Conservation (phyloP, 2,329 filamentous ascomycete species). For the Helminthosporium solani region DNA sequence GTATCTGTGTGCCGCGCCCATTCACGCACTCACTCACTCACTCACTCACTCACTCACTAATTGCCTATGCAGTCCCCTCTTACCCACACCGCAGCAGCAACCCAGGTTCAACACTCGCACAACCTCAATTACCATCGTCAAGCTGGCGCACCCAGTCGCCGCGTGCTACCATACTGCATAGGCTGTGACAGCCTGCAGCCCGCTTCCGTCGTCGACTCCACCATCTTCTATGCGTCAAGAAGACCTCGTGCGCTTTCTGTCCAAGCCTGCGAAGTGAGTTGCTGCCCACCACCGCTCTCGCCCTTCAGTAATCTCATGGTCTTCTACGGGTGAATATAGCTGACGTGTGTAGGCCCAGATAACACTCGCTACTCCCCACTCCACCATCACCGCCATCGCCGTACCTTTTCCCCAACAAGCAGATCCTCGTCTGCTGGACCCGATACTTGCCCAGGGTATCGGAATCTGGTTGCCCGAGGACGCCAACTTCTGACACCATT, state of each 20-base stretch:
- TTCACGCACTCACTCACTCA: no score
- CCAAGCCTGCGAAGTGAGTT: constrained; percentile 88
- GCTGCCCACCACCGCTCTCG: constrained; percentile 1
- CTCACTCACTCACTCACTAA: no score
- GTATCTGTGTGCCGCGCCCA: not conserved
- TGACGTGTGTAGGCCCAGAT: constrained; percentile 59
- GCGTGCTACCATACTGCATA: constrained; percentile 30
- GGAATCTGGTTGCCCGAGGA: constrained; percentile 72
- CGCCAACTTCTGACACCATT: constrained; percentile 74
- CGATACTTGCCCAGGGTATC: constrained; percentile 84
- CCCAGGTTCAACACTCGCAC: not conserved
- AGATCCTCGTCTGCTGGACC: constrained; percentile 77
- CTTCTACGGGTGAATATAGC: constrained; percentile 12
- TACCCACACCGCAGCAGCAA: no score
- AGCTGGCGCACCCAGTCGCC: constrained; percentile 34
- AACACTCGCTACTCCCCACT: constrained; percentile 57
- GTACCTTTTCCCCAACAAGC: constrained; percentile 40
- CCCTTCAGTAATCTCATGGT: not conserved
- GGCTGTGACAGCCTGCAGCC: constrained; percentile 42
- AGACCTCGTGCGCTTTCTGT: constrained; percentile 89
- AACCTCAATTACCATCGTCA: constrained; percentile 24
- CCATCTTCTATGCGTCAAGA: constrained; percentile 76
- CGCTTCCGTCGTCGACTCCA: constrained; percentile 17
- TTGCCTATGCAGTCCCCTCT: not conserved
- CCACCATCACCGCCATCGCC: constrained; percentile 16